Evolutionary conservation across 352 stramenopile genomes (phyloP), one percentile per base, ranked within the genome.

Genomic region (Pythium folliculosum): DNA sequence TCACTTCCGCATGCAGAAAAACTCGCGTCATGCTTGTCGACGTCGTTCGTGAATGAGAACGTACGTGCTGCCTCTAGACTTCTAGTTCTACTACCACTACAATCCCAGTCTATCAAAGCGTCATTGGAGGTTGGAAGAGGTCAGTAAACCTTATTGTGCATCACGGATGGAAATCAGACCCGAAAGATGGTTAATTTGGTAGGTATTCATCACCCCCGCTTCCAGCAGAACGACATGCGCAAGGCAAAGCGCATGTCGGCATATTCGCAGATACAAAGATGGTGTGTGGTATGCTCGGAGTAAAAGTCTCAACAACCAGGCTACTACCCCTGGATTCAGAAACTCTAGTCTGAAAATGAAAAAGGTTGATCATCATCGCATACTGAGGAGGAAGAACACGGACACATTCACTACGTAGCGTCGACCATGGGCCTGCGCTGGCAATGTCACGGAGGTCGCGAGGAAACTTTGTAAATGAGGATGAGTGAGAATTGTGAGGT

Each of bases 321-420:
- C 86, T 94, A 94, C 86, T 92, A 94, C 84, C 82, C 78, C 85
- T 73, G 76, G 78, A 80, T 90, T 94, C 84, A 92, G 86, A 92
- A 94, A 94, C 86, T 94, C 84, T 94, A 94, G 84, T 94, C 84
- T 94, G 86, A 94, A 92, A 92, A 84, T 87, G 48, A 77, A 84
- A 90, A 77, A 75, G 60, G 71, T 77, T 63, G 73, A 83, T 94
- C 86, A 80, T 94, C 86, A 92, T 77, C 76, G 84, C 82, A 91
- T 83, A 84, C 70, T 14, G 7, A 50, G n/a, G 17, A 13, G 50
- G n/a, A n/a, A n/a, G n/a, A n/a, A n/a, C n/a, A n/a, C n/a, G n/a
- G n/a, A n/a, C n/a, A n/a, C n/a, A n/a, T n/a, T n/a, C n/a, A n/a
- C n/a, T n/a, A n/a, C n/a, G n/a, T n/a, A n/a, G n/a, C n/a, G n/a